A percentile compares a stretch with the other conserved stretches of the same genome.
phyloP scores from a whole-genome alignment of 1,284 basidiomycete genomes.

The Bondarzewia mesenterica region DNA sequence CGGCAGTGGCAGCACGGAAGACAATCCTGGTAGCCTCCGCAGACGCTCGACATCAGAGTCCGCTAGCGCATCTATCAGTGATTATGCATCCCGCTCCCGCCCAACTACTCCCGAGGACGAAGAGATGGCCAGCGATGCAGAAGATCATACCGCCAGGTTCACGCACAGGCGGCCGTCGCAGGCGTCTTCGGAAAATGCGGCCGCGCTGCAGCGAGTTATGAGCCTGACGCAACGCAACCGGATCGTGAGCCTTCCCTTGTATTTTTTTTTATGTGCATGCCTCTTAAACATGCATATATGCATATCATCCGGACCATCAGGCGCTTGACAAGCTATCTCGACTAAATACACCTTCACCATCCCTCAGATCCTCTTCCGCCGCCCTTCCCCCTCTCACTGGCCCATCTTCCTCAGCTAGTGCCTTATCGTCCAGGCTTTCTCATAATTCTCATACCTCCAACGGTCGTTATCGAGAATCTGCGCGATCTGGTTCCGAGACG shows the following conservation, averaged over 20 bases:
- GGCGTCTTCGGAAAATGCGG: constrained; percentile 40
- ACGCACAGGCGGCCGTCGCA: constrained; percentile 24
- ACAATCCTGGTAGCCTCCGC: constrained; percentile 40
- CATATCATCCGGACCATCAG: constrained; percentile 25
- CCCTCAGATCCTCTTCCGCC: constrained; percentile 24
- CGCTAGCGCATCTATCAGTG: constrained; percentile 23
- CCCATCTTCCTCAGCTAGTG: constrained; percentile 16
- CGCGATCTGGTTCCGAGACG: constrained; percentile 69
- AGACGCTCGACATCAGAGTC: constrained; percentile 26
- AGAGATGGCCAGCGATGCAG: constrained; percentile 38
- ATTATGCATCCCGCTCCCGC: constrained; percentile 24
- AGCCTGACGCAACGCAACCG: constrained; percentile 64
- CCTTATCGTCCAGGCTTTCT: constrained; percentile 13
- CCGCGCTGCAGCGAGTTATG: constrained; percentile 57
- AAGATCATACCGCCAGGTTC: constrained; percentile 61
- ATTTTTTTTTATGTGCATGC: constrained; percentile 11
- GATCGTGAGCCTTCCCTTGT: constrained; percentile 38
- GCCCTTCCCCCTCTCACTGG: constrained; percentile 26
- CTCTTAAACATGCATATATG: constrained; percentile 6
- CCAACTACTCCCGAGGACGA: constrained; percentile 30
- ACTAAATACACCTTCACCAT: constrained; percentile 20
- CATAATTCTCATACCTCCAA: constrained; percentile 13
- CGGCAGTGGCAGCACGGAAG: constrained; percentile 66
- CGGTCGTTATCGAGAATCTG: constrained; percentile 15
- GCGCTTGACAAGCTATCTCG: constrained; percentile 61